These are phyloP conservation scores for Oldenlandia corymbosa DNA, from an alignment of 257 asterid genomes.

Conservation along the genomic window DNA sequence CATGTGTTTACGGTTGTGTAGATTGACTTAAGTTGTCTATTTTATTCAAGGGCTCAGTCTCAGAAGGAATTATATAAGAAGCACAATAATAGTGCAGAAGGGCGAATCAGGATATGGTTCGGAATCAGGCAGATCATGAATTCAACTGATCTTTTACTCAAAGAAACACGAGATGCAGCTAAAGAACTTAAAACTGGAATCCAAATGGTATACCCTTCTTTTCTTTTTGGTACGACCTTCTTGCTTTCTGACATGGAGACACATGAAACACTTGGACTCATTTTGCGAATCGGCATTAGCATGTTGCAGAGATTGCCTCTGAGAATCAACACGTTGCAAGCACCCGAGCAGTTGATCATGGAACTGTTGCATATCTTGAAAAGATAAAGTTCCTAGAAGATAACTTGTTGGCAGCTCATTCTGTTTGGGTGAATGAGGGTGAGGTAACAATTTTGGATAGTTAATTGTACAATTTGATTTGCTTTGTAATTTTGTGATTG, in stretches of 20 bases:
- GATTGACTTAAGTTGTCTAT: conserved; percentile 6
- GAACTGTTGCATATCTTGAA: conserved; percentile 67
- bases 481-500: background rate
- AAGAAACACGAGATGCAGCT: conserved; percentile 63
- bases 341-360: conserved; percentile 56
- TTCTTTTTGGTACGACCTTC: too few species aligned
- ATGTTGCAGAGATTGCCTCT: conserved; percentile 75
- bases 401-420: conserved; percentile 73
- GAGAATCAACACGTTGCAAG: conserved; percentile 64
- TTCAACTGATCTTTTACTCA: conserved; percentile 55
- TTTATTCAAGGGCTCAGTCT: conserved; percentile 37
- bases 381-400: conserved; percentile 49
- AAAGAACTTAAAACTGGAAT: conserved; percentile 65
- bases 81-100: conserved; percentile 62
- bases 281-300: too few species aligned
- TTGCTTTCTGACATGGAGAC: too few species aligned
- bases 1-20: background rate
- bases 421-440: conserved; percentile 68
- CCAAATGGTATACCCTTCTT: conserved; percentile 66
- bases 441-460: conserved; percentile 36
- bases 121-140: conserved; percentile 83
- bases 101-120: conserved; percentile 76
- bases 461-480: background rate
- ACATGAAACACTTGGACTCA: too few species aligned
- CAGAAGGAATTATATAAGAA: conserved; percentile 57